Percentiles rank a stretch among this genome's conserved stretches.
Conservation (phyloP, 352 stramenopile genomes). For the Phytopythium vexans region DNA sequence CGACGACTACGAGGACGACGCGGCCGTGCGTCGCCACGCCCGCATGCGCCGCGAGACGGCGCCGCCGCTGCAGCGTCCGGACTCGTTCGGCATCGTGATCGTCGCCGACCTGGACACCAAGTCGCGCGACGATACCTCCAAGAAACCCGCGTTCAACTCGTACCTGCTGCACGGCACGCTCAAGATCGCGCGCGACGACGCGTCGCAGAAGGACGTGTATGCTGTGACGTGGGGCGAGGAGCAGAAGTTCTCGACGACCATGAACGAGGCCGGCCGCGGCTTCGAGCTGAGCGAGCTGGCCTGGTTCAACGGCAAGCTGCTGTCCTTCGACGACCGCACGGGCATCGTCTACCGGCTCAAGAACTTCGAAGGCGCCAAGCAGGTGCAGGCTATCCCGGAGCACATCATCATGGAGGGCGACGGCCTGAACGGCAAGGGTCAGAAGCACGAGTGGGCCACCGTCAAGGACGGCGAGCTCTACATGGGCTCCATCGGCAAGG, state of each 20-base stretch:
- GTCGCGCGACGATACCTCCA: constrained; percentile 61
- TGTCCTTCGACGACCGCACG: constrained; percentile 98
- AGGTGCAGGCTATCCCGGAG: constrained; percentile 87
- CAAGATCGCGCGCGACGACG: constrained; percentile 43
- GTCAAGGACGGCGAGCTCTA: constrained; percentile 98
- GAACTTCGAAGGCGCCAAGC: constrained; percentile 72
- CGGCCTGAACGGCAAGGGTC: constrained; percentile 95
- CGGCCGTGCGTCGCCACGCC: constrained; percentile 10
- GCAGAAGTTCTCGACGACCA: constrained; percentile 70
- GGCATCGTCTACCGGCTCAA: constrained; percentile 98
- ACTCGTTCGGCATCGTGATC: constrained; percentile 86
- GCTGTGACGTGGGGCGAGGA: constrained; percentile 63
- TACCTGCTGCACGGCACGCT: constrained; percentile 91
- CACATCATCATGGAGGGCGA: constrained; percentile 98
- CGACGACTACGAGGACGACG: constrained; percentile 4
- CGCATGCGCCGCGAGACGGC: constrained; percentile 28
- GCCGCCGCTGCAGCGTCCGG: constrained; percentile 30
- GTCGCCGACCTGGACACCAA: constrained; percentile 97
- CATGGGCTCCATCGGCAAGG: constrained; percentile 95
- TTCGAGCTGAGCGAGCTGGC: constrained; percentile 95
- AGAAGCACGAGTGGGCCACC: constrained; percentile 99
- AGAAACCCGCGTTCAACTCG: constrained; percentile 90
- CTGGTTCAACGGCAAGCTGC: constrained; percentile 86
- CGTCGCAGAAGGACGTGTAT: constrained; percentile 45
- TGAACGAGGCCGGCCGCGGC: constrained; percentile 95